Evolutionary conservation across 306 rosid genomes (phyloP), one percentile per base, ranked within the genome.

Genomic region (Gleditsia sinensis): DNA sequence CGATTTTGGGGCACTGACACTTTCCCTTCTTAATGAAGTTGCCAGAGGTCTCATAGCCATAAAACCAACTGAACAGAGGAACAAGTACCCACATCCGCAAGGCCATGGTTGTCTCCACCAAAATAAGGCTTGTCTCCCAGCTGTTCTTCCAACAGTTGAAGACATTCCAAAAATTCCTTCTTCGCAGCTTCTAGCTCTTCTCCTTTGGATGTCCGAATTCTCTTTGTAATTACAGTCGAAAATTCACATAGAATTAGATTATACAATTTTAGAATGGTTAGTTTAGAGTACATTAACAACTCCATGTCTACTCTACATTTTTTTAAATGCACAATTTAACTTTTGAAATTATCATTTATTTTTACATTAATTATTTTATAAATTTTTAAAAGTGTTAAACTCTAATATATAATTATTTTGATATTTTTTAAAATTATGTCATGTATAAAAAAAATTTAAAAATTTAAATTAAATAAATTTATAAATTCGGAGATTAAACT

Each of bases 41-140:
- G 0, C 36, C 82, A 54, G 19, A 64, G 0, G 48, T 32, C 36
- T 63, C 72, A 23, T 13, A 73, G 2, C 55, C 16, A 65, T 81
- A 59, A 20, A 87, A 54, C 76, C 55, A 76, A 48, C 61, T 9
- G 17, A 76, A 45, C 58, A 81, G 48, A 6, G 88, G 80, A 63
- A 74, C 27, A 17, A 82, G 83, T 12, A 62, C n/a, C 83, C 13
- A 87, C 61, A 77, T 87, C 91, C 56, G 79, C 80, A 33, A 87
- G 42, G 8, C 88, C 86, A 58, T 83, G 13, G 5, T 60, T 60
- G 16, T 86, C 79, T 19, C 87, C 85, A 24, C 83, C 85, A 50
- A 82, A 84, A 66, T 46, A 75, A 4, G 69, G 46, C 57, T 74
- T 78, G 25, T 83, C 64, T 3, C 75, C 81, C 0, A 81, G 40